Evolutionary conservation across 2,329 filamentous ascomycete species (phyloP).

Genomic region (Neonectria sp.): DNA sequence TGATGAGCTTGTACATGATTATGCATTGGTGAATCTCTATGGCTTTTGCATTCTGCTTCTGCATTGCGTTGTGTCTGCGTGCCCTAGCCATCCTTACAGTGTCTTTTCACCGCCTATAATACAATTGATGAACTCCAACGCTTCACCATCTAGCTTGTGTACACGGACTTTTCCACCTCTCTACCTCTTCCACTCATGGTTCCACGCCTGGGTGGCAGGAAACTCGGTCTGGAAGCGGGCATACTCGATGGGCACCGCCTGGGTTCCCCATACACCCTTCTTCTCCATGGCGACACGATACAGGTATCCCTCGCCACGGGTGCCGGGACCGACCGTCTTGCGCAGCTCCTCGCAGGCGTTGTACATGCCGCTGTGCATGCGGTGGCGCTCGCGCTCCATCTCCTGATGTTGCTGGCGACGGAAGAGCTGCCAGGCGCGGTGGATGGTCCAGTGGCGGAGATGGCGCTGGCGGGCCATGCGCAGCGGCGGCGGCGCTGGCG

Average conservation of each 20-base stretch:
- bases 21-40: constrained; percentile 25
- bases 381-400: constrained; percentile 80
- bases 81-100: constrained; percentile 12
- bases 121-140: constrained; percentile 35
- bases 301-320: constrained; percentile 77
- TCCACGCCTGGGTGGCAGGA: constrained; percentile 86
- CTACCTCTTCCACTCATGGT: constrained; percentile 88
- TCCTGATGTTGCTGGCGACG: constrained; percentile 76
- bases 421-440: constrained; percentile 92
- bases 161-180: constrained; percentile 15
- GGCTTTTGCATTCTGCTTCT: constrained; percentile 5
- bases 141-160: constrained; percentile 18
- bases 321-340: constrained; percentile 69
- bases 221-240: constrained; percentile 87
- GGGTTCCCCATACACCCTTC: constrained; percentile 82
- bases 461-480: constrained; percentile 89
- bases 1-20: constrained; percentile 22
- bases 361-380: constrained; percentile 86
- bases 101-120: constrained; percentile 39
- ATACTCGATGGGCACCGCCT: constrained; percentile 92
- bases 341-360: constrained; percentile 89
- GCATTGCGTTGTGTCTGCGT: neutral
- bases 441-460: constrained; percentile 98
- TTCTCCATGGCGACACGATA: constrained; percentile 94
- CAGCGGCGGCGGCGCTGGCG: constrained; percentile 76